Percentiles rank a stretch among this genome's conserved stretches.
Conservation (phyloP, 1,139 yeast genomes). For the Spathaspora jeffriesii region DNA sequence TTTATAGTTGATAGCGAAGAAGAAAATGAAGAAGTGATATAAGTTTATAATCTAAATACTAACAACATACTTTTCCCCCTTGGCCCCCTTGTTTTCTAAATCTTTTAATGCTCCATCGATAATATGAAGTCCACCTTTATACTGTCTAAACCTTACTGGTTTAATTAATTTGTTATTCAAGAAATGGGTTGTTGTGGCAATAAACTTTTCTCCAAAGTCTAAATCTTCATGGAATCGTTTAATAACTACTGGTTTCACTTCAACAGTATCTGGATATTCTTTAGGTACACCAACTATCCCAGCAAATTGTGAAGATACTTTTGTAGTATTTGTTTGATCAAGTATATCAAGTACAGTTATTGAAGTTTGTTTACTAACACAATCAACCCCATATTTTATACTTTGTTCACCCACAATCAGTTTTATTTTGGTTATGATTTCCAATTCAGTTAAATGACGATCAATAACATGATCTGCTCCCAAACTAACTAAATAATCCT, state of each 20-base stretch:
- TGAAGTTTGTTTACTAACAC: slow-evolving; percentile 45
- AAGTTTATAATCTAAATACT: slow-evolving; percentile 10
- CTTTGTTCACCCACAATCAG: slow-evolving; percentile 14
- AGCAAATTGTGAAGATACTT: slow-evolving; percentile 21
- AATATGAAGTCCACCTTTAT: slow-evolving; percentile 32
- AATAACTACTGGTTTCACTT: slow-evolving; percentile 30
- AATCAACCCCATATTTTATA: slow-evolving; percentile 40
- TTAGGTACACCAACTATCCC: slow-evolving; percentile 42
- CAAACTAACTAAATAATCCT: slow-evolving; percentile 25
- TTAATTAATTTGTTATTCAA: slow-evolving; percentile 23
- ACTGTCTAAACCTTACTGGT: slow-evolving; percentile 34
- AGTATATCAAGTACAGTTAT: slow-evolving; percentile 26
- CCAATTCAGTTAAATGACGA: slow-evolving; percentile 25
- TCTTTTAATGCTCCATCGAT: slow-evolving; percentile 35
- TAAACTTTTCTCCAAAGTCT: slow-evolving; percentile 33
- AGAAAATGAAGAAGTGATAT: slow-evolving; percentile 17
- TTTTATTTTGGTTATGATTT: slow-evolving; percentile 16
- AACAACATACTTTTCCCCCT: slow-evolving; percentile 43
- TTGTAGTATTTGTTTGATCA: slow-evolving; percentile 8
- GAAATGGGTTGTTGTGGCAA: slow-evolving; percentile 28
- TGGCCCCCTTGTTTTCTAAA: slow-evolving; percentile 40
- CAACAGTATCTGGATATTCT: slow-evolving; percentile 21
- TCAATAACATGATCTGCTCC: slow-evolving; percentile 45
- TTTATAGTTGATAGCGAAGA: slow-evolving; percentile 21
- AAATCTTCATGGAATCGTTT: slow-evolving; percentile 47